These are phyloP conservation scores for Sphaerosporella brunnea DNA, from an alignment of 495 filamentous ascomycete species.

Conservation along the genomic window DNA sequence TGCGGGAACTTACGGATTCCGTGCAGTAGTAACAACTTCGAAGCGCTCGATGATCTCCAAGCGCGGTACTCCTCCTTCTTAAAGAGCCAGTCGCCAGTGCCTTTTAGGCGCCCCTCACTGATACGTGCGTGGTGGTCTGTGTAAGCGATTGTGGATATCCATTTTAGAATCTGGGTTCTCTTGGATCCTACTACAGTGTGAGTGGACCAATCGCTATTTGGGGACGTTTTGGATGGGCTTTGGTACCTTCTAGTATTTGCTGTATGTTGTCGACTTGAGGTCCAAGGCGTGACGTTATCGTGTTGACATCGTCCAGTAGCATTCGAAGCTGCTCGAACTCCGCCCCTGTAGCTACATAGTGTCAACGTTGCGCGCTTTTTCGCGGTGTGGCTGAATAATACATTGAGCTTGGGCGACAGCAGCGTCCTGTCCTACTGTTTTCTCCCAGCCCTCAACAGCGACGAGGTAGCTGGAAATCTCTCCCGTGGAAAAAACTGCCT, in stretches of 20 bases:
- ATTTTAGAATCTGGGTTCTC: neutral
- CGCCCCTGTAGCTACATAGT: neutral
- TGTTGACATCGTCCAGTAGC: neutral
- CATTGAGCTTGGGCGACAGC: neutral
- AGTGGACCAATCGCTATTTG: neutral
- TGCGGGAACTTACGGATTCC: constrained; percentile 1
- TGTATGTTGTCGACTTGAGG: neutral
- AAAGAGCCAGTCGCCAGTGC: constrained; percentile 11
- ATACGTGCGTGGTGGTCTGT: neutral
- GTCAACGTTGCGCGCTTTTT: neutral
- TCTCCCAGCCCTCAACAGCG: neutral
- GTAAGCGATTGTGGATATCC: constrained; percentile 4
- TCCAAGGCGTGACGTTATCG: neutral
- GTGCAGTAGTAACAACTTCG: constrained; percentile 5
- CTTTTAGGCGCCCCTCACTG: constrained; percentile 6
- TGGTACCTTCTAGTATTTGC: constrained; percentile 1
- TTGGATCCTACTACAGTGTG: neutral
- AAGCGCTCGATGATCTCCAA: constrained; percentile 8
- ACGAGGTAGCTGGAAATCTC: neutral
- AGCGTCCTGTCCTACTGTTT: neutral
- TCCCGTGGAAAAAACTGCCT: neutral
- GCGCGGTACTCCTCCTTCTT: constrained; percentile 6
- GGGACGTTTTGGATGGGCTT: neutral
- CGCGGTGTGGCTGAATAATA: neutral
- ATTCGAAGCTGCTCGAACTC: neutral